Evolutionary conservation across 306 rosid genomes (phyloP), one percentile per base, ranked within the genome.

Genomic region (Vicia sativa): DNA sequence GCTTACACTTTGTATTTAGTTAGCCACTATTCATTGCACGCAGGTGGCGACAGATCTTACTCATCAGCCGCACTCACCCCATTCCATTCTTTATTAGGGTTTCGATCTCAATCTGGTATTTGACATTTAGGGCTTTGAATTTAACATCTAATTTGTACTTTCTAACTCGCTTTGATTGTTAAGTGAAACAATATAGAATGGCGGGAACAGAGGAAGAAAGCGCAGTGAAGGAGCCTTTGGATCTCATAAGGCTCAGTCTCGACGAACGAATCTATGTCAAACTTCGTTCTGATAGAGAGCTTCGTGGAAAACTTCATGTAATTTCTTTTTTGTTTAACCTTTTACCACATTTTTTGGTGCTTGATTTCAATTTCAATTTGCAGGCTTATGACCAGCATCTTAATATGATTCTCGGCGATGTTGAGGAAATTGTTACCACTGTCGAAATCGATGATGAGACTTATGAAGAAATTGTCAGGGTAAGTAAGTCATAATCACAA

Each of bases 401-500:
- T 56, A 95, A 95, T 80, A 95, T 95, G 99, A 95, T 95, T 81
- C 99, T 95, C n/a, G 99, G 99, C 37, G 99, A 95, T 79, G 99
- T 95, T 19, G 99, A 95, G 74, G 99, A 95, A 82, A 35, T 87
- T 16, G 95, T 95, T 68, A 95, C 99, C 6, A 82, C 96, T 7
- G 95, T 95, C 6, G 99, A 95, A 80, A 95, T 95, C 9, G 99
- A 95, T 57, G 99, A 95, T 65, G 99, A 95, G 74, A 95, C 99
- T 4, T 95, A 95, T 55, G 99, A 95, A 91, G 99, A 95, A 81
- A 95, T 95, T 73, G 97, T 95, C 57, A 89, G 99, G 92, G 99
- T 95, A 88, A 69, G 90, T 21, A 21, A 21, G 2, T 79, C 60
- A 9, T 63, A 2, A 48, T 72, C 26, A 62, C 12, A 7, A 10